These are phyloP conservation scores for Kodamaea jinghongensis DNA, from an alignment of 805 yeast genomes.

Conservation along the genomic window DNA sequence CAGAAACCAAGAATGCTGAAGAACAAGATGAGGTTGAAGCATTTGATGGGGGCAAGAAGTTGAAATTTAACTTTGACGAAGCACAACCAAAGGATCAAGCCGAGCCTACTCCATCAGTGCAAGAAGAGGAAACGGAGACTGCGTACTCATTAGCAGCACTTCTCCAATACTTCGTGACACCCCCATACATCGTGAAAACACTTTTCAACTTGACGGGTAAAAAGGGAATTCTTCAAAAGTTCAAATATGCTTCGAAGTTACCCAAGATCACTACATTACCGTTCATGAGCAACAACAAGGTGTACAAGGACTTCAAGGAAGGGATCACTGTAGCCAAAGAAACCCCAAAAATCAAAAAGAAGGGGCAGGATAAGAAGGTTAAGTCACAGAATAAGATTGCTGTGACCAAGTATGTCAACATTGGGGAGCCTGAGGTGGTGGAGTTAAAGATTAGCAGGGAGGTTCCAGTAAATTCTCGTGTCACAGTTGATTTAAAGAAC, in stretches of 20 bases:
- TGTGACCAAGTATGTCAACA: conserved; percentile 70
- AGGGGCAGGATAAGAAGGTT: conserved; percentile 43
- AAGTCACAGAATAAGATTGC: conserved; percentile 40
- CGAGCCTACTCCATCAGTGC: conserved; percentile 16
- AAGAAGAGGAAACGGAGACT: conserved; percentile 19
- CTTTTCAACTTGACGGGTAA: conserved; percentile 45
- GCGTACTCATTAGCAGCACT: conserved; percentile 62
- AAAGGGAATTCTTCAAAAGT: conserved; percentile 39
- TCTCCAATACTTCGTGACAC: conserved; percentile 79
- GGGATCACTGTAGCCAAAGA: conserved; percentile 55
- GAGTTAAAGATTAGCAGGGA: conserved; percentile 53
- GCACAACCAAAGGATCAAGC: conserved; percentile 13
- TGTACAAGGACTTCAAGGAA: conserved; percentile 48
- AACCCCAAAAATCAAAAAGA: conserved; percentile 33
- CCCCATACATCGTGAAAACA: conserved; percentile 70
- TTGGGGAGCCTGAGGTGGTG: conserved; percentile 61
- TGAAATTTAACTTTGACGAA: conserved; percentile 29
- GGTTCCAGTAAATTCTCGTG: conserved; percentile 76
- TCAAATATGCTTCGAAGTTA: conserved; percentile 61
- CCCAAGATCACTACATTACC: conserved; percentile 77
- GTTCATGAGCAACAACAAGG: conserved; percentile 54
- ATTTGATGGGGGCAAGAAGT: conserved; percentile 26
- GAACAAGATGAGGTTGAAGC: conserved; percentile 20
- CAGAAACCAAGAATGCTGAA: conserved; percentile 15
- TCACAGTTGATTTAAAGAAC: conserved; percentile 68